Evolutionary conservation across 2,329 filamentous ascomycete genomes (phyloP).

Genomic region (Cladophialophora psammophila): DNA sequence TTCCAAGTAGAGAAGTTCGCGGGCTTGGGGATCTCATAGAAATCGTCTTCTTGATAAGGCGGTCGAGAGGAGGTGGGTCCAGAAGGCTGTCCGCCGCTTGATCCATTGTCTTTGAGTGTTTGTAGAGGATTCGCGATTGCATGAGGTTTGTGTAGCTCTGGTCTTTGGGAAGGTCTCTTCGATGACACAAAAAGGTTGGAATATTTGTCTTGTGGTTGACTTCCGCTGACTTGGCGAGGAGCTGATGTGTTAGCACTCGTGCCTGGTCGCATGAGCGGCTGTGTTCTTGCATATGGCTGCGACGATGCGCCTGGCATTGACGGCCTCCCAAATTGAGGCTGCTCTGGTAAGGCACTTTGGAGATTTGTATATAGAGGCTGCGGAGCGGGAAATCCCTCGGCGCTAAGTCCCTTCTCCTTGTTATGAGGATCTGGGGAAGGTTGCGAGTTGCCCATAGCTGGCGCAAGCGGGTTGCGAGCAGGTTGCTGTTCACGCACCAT

Average conservation of each 20-base stretch:
- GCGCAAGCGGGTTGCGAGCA: conserved; percentile 47
- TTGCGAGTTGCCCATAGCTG: conserved; percentile 48
- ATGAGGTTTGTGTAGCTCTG: conserved; percentile 36
- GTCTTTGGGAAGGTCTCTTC: conserved; percentile 34
- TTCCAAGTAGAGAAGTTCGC: conserved; percentile 55
- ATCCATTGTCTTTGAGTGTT: conserved; percentile 37
- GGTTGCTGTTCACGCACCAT: conserved; percentile 63
- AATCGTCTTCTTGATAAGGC: conserved; percentile 41
- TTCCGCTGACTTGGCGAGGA: conserved; percentile 31
- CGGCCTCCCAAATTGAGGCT: conserved; percentile 65
- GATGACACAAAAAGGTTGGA: conserved; percentile 38
- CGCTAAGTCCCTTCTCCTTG: conserved; percentile 37
- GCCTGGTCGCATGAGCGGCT: conserved; percentile 55
- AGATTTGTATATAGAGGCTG: conserved; percentile 26
- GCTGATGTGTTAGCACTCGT: conserved; percentile 31
- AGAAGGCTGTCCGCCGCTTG: conserved; percentile 36
- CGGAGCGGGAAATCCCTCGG: not conserved
- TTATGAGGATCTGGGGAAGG: conserved; percentile 39
- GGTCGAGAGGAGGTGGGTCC: conserved; percentile 36
- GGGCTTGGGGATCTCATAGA: conserved; percentile 58
- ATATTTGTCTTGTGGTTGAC: conserved; percentile 34
- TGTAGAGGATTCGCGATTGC: conserved; percentile 33
- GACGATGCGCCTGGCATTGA: conserved; percentile 59
- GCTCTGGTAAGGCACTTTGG: conserved; percentile 21
- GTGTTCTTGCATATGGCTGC: conserved; percentile 54